Base-by-base conservation (phyloP, 2,329 filamentous ascomycete species). In the Talaromyces sp. region DNA sequence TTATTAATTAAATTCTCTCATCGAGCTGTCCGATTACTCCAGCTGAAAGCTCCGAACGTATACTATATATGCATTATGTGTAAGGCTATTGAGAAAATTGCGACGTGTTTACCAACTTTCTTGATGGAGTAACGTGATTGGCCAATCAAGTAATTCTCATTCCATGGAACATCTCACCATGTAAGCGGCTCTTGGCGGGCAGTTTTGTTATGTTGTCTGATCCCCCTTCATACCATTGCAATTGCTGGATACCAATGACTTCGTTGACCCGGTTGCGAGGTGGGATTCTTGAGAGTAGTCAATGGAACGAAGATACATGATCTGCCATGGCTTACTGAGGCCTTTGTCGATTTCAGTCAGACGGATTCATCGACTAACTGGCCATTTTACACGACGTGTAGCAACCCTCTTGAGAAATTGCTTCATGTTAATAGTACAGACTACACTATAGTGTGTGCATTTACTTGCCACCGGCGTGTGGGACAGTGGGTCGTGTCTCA, bases 401-500 rank as follows among this genome's bases (percentile, higher is more conserved):
- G 27, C 27, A 31, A 50, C 47, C 13, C 47, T 50, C 22, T 50
- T 27, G 13, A 11, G 22, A 16, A 16, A 22, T 31, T 50, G 24
- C 49, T 52, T n/a, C 16, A 22, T 22, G 22, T 22, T 22, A 22
- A 22, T 22, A 22, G 22, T 22, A 22, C 22, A 22, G 22, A 22
- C 22, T 22, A 22, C 22, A 22, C 22, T 2, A 22, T 22, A 31
- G 27, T 31, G 7, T 31, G 7, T 31, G 27, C 33, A 52, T n/a
- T n/a, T 52, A 52, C 60, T 63, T 50, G 60, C 56, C 64, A 61
- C 64, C 37, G 39, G 27, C 27, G 27, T 24, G 60, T 57, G 64
- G 60, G 33, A 39, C 19, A 19, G 54, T 66, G 64, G 45, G 59
- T 16, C 52, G 45, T 66, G 64, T 66, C 64, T 66, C 64, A 66